A percentile compares a stretch with the other conserved stretches of the same genome.
Evolutionary conservation across 2,329 filamentous ascomycete genomes (phyloP).

Genomic region (Pseudogymnoascus sp.): DNA sequence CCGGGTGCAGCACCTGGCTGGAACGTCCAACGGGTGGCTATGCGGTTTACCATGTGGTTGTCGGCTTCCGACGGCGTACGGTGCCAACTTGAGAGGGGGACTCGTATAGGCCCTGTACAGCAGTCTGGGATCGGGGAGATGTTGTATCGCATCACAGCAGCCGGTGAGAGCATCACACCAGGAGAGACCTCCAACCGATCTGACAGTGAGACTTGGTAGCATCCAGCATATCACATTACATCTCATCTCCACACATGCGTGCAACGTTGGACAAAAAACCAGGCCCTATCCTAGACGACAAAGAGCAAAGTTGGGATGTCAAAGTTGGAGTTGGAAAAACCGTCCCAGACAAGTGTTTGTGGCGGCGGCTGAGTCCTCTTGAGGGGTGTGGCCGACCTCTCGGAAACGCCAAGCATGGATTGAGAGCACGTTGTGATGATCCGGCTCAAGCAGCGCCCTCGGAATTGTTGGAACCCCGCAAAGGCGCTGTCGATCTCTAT

Average conservation of each 20-base stretch:
- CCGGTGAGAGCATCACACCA: not conserved
- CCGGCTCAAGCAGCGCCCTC: not conserved
- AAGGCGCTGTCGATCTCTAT: not conserved
- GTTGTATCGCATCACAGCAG: not conserved
- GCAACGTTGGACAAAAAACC: not conserved
- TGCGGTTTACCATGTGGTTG: not conserved
- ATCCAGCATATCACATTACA: not conserved
- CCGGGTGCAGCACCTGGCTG: not conserved
- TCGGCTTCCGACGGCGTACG: not conserved
- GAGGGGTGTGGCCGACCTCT: not conserved
- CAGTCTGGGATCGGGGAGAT: not conserved
- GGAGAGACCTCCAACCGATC: not conserved
- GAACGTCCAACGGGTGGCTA: not conserved
- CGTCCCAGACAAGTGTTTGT: not conserved
- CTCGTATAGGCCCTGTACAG: not conserved
- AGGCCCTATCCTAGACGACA: not conserved
- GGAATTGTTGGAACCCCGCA: not conserved
- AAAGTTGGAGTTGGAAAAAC: not conserved
- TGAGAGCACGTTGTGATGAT: conserved; percentile 1
- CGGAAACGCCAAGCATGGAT: not conserved
- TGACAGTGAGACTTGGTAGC: not conserved
- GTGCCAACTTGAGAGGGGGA: not conserved
- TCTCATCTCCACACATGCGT: not conserved
- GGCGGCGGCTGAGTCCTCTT: not conserved
- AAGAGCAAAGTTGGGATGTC: not conserved